Base-by-base conservation (phyloP, 2,329 filamentous ascomycete species). In the Septoria petroselini region DNA sequence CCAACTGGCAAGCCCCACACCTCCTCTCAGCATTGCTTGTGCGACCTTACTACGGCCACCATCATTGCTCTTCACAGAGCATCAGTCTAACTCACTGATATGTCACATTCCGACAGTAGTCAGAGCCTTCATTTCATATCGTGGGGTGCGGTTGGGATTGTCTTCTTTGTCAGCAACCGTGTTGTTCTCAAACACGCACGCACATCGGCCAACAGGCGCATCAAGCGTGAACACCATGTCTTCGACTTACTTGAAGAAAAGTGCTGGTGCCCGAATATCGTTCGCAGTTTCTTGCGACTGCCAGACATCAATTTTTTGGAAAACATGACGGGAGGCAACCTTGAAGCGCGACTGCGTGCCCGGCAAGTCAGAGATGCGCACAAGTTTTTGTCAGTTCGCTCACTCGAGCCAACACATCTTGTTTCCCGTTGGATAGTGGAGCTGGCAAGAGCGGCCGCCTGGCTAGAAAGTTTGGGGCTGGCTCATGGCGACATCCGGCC, bases 221-320 rank as follows among this genome's bases (percentile, higher is more conserved):
- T 45, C 14, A 34, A 35, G 41, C 41, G 23, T 21, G 41, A 45
- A 19, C 41, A 45, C 31, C 15, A 23, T 27, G 25, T 35, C 14
- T 45, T 35, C 31, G 41, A 45, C 29, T 7, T 45, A 30, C 41
- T 45, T 18, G 41, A 45, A 37, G 23, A 17, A 27, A 45, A 45
- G 19, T n/a, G 29, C 15, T 14, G 15, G 37, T 45, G 41, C 23
- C 41, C 41, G 23, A 17, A 45, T 30, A 45, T 45, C 23, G 41
- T 45, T n/a, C 41, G 41, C 41, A 45, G 41, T 18, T 19, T 45
- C 18, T 25, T 45, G 41, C 41, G 41, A 23, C 19, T 45, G 30
- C 29, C 41, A 35, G 41, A 45, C 18, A 18, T 45, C 41, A 45
- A 45, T 19, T 45, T 45, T 30, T 18, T 45, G 41, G 41, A 45